Evolutionary conservation across 768 basidiomycete species (phyloP).

Genomic region (Amanita rubescens): DNA sequence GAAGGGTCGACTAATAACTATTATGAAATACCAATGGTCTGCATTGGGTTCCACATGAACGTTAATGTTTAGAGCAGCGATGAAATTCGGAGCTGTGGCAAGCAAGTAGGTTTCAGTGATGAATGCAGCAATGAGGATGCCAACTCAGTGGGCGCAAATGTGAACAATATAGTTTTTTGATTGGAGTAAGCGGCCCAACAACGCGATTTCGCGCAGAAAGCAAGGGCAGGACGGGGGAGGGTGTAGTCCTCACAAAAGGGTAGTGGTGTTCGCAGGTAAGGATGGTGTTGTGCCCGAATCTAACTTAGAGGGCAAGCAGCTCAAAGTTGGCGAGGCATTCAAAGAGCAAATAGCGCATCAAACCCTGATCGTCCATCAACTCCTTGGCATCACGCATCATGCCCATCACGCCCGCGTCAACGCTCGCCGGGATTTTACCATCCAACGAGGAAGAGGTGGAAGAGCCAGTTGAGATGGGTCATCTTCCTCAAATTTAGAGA

Average conservation of each 20-base stretch:
- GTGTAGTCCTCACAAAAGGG: constrained; percentile 53
- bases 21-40: neutral
- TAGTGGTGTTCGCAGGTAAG: constrained; percentile 61
- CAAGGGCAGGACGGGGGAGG: constrained; percentile 44
- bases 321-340: constrained; percentile 51
- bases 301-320: constrained; percentile 48
- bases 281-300: constrained; percentile 63
- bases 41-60: neutral
- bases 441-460: too few relatives aligned
- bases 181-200: constrained; percentile 16
- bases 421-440: too few relatives aligned
- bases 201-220: constrained; percentile 46
- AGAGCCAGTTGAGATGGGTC: too few relatives aligned
- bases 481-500: too few relatives aligned
- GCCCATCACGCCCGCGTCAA: too few relatives aligned
- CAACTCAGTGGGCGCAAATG: constrained; percentile 33
- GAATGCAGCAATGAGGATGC: constrained; percentile 39
- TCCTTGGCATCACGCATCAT: too few relatives aligned
- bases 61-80: constrained; percentile 24
- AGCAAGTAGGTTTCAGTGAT: constrained; percentile 50
- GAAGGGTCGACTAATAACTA: neutral
- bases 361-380: too few relatives aligned
- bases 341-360: too few relatives aligned
- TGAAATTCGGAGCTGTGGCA: constrained; percentile 37
- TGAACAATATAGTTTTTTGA: constrained; percentile 26